phyloP scores from a whole-genome alignment of 306 rosid species.

The Glycine soja region DNA sequence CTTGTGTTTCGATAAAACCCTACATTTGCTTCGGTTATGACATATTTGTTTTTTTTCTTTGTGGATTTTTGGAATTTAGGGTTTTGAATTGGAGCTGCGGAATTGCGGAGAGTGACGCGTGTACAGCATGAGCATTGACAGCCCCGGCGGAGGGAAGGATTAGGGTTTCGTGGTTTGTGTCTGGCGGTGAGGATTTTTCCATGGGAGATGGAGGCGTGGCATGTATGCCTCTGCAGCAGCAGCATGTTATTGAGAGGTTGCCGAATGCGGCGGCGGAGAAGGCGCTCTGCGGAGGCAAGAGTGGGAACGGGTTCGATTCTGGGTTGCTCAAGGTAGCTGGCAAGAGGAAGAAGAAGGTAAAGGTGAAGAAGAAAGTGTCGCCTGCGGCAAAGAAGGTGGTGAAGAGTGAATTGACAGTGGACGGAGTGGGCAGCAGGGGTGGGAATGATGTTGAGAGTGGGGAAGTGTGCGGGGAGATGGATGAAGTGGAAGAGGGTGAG shows the following conservation, averaged over 20 bases:
- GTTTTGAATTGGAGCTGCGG: background rate
- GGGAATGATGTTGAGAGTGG: background rate
- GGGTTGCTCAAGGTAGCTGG: background rate
- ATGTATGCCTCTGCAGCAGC: slow-evolving; percentile 58
- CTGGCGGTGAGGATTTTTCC: background rate
- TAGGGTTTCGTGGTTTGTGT: background rate
- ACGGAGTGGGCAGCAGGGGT: background rate
- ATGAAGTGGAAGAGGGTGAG: background rate
- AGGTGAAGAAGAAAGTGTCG: slow-evolving; percentile 52
- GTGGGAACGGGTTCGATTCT: background rate
- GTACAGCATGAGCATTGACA: background rate
- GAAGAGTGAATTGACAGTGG: background rate
- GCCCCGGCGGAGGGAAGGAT: background rate
- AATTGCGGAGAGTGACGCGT: background rate
- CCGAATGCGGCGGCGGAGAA: background rate
- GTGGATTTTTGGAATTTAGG: background rate
- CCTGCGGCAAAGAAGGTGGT: slow-evolving; percentile 39
- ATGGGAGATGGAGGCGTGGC: slow-evolving; percentile 1
- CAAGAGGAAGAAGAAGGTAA: background rate
- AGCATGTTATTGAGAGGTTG: slow-evolving; percentile 12
- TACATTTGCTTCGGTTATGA: background rate
- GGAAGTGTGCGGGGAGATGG: background rate
- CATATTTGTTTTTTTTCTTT: background rate
- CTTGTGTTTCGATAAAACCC: slow-evolving; percentile 48
- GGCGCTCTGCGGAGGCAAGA: background rate